Base-by-base conservation (phyloP, 306 rosid genomes). In the Prinsepia uniflora region DNA sequence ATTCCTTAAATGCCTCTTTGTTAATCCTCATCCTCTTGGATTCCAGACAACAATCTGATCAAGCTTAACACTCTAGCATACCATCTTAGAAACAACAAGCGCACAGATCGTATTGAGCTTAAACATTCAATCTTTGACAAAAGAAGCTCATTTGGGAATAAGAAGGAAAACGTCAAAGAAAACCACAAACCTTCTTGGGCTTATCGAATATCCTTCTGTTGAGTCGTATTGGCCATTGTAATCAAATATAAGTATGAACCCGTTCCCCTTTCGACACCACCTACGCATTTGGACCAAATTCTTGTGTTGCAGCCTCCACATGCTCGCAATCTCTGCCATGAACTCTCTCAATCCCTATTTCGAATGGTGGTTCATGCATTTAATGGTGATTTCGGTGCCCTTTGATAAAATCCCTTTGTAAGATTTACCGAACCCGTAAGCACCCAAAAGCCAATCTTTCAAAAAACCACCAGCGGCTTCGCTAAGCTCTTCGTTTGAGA, bases 291-390 rank as follows among this genome's bases (percentile, higher is more conserved):
- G 94, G 1, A 94, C 98, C 30, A 94, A 42, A 19, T 90, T 89
- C 77, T 94, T 94, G 70, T 94, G 98, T 15, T 94, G 97, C 3
- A 94, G 77, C 75, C 98, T 83, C 10, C 98, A 97, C 90, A 94
- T 90, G 50, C 97, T 90, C 0, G 92, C 81, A 44, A 94, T 94
- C 84, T 94, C 98, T 0, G 97, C 98, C 98, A 93, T 93, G 78
- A 93, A 93, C 34, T 93, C 97, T 19, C 86, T 53, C 22, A 90
- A 17, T n/a, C 98, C 98, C 39, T 93, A 97, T 75, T 88, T 93
- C 3, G 98, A 93, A 75, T 93, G 92, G 75, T 93, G 98, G 79
- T 71, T 88, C 12, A 93, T 94, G 68, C 96, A 88, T 69, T 93
- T 93, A 4, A 93, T 97, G 2, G 98, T 97, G n/a, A 90, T 47